Evolutionary conservation across 108 stramenopile species (phyloP).

Genomic region (Discostella pseudostelligera): DNA sequence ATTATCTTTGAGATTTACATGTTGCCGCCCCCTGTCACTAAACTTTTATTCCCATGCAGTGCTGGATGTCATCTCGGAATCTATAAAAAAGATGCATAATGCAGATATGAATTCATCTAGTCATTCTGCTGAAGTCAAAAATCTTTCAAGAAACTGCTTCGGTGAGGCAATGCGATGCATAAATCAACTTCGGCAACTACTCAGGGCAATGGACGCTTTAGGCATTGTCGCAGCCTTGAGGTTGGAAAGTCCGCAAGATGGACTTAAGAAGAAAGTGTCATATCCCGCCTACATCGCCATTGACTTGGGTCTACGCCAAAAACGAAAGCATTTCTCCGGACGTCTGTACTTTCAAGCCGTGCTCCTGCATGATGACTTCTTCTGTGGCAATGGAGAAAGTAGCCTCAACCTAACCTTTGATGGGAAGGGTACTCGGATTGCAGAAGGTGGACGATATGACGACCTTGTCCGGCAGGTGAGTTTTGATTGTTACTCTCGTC

Average conservation of each 20-base stretch:
- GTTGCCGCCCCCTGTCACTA: too few species aligned
- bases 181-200: slow-evolving; percentile 45
- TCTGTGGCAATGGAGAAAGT: slow-evolving; percentile 31
- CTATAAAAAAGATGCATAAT: slow-evolving; percentile 21
- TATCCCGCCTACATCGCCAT: slow-evolving; percentile 64
- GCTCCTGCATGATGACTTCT: slow-evolving; percentile 58
- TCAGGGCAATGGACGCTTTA: slow-evolving; percentile 50
- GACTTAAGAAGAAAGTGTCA: slow-evolving; percentile 19
- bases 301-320: slow-evolving; percentile 74
- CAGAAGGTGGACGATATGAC: slow-evolving; percentile 68
- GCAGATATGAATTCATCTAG: slow-evolving; percentile 20
- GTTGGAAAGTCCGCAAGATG: slow-evolving; percentile 2
- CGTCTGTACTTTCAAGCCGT: slow-evolving; percentile 67
- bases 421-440: slow-evolving; percentile 60
- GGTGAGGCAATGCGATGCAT: slow-evolving; percentile 54
- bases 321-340: slow-evolving; percentile 61
- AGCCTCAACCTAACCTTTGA: slow-evolving; percentile 6
- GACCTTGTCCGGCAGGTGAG: slow-evolving; percentile 26
- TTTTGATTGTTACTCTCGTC: not conserved
- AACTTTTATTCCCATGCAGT: slow-evolving; percentile 6
- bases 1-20: not conserved
- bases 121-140: slow-evolving; percentile 14
- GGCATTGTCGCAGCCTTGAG: slow-evolving; percentile 38
- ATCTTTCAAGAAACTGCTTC: slow-evolving; percentile 41
- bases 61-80: slow-evolving; percentile 45